Evolutionary conservation across 768 basidiomycete species (phyloP), one percentile per base, ranked within the genome.

Genomic region (Crassisporium funariophilum): DNA sequence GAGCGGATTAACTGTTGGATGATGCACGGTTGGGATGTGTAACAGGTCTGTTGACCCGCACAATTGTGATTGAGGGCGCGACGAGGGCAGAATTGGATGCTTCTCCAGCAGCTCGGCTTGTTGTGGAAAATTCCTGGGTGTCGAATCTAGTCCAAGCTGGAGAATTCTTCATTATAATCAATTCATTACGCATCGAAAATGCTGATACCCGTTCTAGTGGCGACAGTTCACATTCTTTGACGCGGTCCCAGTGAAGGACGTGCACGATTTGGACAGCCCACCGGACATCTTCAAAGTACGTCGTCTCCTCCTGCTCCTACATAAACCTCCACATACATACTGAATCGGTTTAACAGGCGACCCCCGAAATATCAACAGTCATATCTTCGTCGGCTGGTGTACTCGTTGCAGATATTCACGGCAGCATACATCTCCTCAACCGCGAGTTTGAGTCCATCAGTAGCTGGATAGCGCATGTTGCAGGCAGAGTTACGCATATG

Each of bases 221-320:
- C 79, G 88, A 40, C 89, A 93, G 60, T 95, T 95, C 71, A 75
- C 83, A 3, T 97, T 97, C 81, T 98, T 97, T 60, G 84, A 93
- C 53, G 73, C 77, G 10, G 76, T 81, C 4, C 78, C 82, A 9
- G 83, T 94, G 52, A 91, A 84, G 63, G 91, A 92, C 57, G 72
- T 76, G 2, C 82, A 94, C 57, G 88, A 95, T 61, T 71, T 90
- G 11, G 77, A 81, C 2, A 81, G 78, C 47, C 67, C 84, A 0
- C 92, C 92, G 0, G 85, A 90, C 44, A 76, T 92, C 17, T 83
- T 95, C 77, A 85, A 85, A 64, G 90, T 87, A 55, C 33, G 53
- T 46, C 1, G 13, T 40, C 13, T 22, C n/a, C n/a, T n/a, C n/a
- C n/a, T n/a, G n/a, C n/a, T n/a, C n/a, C n/a, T n/a, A n/a, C n/a